Base-by-base conservation (phyloP, 768 basidiomycete genomes). In the Rhodotorula taiwanensis region DNA sequence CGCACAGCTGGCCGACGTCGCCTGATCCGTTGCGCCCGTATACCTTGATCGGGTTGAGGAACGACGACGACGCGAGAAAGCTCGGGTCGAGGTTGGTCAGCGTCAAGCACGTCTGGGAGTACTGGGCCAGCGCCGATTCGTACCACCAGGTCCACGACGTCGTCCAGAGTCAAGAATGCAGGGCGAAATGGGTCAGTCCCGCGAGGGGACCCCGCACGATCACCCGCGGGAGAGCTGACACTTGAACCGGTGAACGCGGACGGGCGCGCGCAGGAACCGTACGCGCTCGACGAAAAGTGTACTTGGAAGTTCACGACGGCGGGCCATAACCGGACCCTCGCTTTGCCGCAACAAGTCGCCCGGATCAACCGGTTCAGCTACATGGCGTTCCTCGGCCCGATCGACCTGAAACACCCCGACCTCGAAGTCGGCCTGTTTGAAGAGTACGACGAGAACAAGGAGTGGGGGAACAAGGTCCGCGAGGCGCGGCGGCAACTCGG, bases 241-340 rank as follows among this genome's bases (percentile, higher is more conserved):
- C 55, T 48, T n/a, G n/a, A n/a, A n/a, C n/a, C n/a, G n/a, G n/a
- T n/a, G n/a, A n/a, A n/a, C n/a, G n/a, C n/a, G 4, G 15, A 74
- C 77, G 44, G 64, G 75, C 20, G 77, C 79, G 64, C 88, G 4
- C 34, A 88, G 85, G 76, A 77, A 18, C 77, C 78, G 41, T 87
- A 84, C 68, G 79, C 82, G 31, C 78, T 78, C 4, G 76, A 86
- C 45, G 36, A 41, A 27, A 15, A 65, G 60, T 85, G 85, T 2
- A 85, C 88, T 0, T 95, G 92, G 80, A 86, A 85, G 70, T 91
- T 94, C 74, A 73, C 81, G 20, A 83, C 93, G 13, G 81, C 83
- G 3, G 84, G 83, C 1, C 55, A 66, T 41, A 73, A 55, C 41
- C 68, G 64, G 4, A 62, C 60, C 8, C 59, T 69, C 39, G 41